phyloP scores from a whole-genome alignment of 2,329 filamentous ascomycete genomes.

The Metarhizium brunneum region DNA sequence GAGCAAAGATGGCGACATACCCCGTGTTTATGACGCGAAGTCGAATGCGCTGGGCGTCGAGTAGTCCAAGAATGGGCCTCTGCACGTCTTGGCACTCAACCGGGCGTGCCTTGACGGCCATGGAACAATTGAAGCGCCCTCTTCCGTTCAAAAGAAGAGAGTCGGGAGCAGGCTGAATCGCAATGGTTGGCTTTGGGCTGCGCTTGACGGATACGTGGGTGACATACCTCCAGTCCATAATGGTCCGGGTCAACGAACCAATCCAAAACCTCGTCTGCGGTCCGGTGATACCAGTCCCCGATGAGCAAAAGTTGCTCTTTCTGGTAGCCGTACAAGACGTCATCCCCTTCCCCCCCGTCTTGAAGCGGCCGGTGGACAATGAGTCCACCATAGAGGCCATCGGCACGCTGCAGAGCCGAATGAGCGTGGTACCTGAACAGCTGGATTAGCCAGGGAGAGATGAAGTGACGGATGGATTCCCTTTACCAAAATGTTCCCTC shows the following conservation, averaged over 20 bases:
- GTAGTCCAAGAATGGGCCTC: constrained; percentile 5
- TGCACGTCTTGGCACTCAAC: constrained; percentile 7
- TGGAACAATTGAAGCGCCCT: constrained; percentile 12
- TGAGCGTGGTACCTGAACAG: constrained; percentile 51
- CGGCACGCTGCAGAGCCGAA: constrained; percentile 35
- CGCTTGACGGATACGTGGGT: neutral
- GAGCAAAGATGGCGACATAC: constrained; percentile 1
- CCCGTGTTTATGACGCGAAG: constrained; percentile 12
- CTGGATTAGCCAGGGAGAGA: neutral
- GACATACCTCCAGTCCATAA: constrained; percentile 9
- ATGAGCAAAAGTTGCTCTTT: constrained; percentile 25
- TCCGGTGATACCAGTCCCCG: constrained; percentile 29
- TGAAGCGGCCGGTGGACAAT: constrained; percentile 26
- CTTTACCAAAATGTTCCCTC: constrained; percentile 50
- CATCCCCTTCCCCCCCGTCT: constrained; percentile 15
- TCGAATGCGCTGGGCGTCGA: constrained; percentile 6
- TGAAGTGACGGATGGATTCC: neutral
- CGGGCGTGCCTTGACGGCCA: constrained; percentile 9
- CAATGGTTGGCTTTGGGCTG: constrained; percentile 17
- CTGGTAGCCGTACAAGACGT: constrained; percentile 17
- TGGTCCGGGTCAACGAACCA: constrained; percentile 14
- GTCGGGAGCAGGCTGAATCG: constrained; percentile 27
- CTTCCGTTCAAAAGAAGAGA: constrained; percentile 31
- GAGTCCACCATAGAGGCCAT: constrained; percentile 13
- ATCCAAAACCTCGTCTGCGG: constrained; percentile 19